A percentile compares a stretch with the other conserved stretches of the same genome.
phyloP scores from a whole-genome alignment of 768 basidiomycete genomes.

The Lepiota venenata region DNA sequence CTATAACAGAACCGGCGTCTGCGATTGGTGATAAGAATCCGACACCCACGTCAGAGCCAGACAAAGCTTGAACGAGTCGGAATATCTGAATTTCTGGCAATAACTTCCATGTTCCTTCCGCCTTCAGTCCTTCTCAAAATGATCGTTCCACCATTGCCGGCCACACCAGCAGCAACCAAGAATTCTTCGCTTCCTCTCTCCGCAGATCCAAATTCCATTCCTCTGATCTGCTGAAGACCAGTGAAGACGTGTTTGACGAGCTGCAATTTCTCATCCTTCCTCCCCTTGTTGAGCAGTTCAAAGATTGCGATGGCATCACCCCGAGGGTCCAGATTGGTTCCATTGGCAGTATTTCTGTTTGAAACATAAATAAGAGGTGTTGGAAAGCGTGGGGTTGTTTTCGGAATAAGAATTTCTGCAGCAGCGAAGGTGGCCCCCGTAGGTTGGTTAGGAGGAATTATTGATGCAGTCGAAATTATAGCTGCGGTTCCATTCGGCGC shows the following conservation, averaged over 20 bases:
- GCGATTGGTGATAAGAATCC: not conserved
- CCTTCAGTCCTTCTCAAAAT: constrained; percentile 53
- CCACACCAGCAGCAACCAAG: constrained; percentile 51
- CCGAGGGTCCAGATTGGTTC: constrained; percentile 37
- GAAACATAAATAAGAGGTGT: constrained; percentile 60
- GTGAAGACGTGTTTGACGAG: constrained; percentile 25
- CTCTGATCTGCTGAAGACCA: constrained; percentile 49
- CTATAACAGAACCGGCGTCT: not conserved
- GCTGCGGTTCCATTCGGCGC: constrained; percentile 48
- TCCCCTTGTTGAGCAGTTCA: constrained; percentile 30
- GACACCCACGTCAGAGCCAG: constrained; percentile 33
- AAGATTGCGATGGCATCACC: constrained; percentile 62
- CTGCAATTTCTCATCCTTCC: constrained; percentile 14
- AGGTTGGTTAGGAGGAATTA: constrained; percentile 37
- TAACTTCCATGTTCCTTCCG: constrained; percentile 47
- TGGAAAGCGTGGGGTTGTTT: constrained; percentile 41
- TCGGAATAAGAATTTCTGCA: constrained; percentile 62
- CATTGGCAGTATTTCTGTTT: constrained; percentile 49
- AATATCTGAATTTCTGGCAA: constrained; percentile 51
- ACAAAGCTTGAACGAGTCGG: constrained; percentile 52
- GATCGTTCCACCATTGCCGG: constrained; percentile 51
- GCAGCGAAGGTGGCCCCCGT: constrained; percentile 40
- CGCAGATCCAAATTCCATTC: constrained; percentile 56
- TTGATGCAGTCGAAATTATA: constrained; percentile 47
- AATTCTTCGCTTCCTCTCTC: constrained; percentile 42